Percentiles rank a stretch among this genome's conserved stretches.
phyloP scores from a whole-genome alignment of 192 early-diverging fungal species.

The Paraglomus occultum region DNA sequence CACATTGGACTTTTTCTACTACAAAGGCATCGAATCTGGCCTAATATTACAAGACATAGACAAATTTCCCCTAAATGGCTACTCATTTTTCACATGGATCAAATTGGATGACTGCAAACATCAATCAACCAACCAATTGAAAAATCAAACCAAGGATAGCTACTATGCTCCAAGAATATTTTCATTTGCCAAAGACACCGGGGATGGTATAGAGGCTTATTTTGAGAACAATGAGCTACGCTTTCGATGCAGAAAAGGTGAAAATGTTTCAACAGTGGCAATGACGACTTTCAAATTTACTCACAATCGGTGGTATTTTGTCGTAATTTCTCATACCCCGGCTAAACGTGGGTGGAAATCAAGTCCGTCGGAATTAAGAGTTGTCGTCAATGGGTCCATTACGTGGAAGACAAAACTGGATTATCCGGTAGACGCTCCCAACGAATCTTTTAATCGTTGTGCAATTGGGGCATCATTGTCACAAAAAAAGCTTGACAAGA shows the following conservation, averaged over 20 bases:
- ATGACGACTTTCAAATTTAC: slow-evolving; percentile 24
- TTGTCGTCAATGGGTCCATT: slow-evolving; percentile 18
- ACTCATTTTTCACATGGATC: slow-evolving; percentile 30
- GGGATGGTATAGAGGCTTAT: slow-evolving; percentile 28
- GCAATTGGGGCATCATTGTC: slow-evolving; percentile 17
- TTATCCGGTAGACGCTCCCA: slow-evolving; percentile 9
- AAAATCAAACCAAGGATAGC: not conserved
- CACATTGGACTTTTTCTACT: slow-evolving; percentile 26
- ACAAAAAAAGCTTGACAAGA: not conserved
- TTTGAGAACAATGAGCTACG: slow-evolving; percentile 23
- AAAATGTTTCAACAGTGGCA: not conserved
- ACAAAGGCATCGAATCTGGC: slow-evolving; percentile 19
- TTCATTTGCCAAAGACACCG: slow-evolving; percentile 21
- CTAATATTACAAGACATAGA: slow-evolving; percentile 18
- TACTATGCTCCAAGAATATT: slow-evolving; percentile 17
- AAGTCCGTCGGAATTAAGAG: slow-evolving; percentile 8
- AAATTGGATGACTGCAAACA: slow-evolving; percentile 20
- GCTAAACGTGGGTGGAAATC: slow-evolving; percentile 18
- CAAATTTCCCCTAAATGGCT: slow-evolving; percentile 29
- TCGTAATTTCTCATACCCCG: slow-evolving; percentile 11
- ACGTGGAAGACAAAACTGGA: slow-evolving; percentile 15
- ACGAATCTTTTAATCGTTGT: slow-evolving; percentile 17
- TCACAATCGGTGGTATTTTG: slow-evolving; percentile 27
- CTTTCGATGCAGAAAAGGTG: slow-evolving; percentile 16
- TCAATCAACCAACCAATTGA: not conserved